These are phyloP conservation scores for Protomyces pachydermus DNA, from an alignment of 1,139 yeast species.

Conservation along the genomic window DNA sequence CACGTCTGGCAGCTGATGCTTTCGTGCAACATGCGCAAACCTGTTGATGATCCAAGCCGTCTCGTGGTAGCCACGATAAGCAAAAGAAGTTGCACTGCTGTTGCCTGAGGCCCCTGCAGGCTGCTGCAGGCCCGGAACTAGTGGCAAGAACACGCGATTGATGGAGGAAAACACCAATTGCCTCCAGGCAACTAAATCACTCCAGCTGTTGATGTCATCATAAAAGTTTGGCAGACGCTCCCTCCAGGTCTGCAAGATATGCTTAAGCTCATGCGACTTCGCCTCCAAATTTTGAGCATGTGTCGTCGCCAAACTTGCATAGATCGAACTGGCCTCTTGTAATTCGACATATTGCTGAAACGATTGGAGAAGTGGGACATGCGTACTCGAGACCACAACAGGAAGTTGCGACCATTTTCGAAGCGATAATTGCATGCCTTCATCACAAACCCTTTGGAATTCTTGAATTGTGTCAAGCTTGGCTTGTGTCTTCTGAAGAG, in stretches of 20 bases:
- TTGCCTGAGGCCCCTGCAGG: conserved; percentile 43
- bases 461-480: conserved; percentile 74
- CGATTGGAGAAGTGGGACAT: conserved; percentile 81
- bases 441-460: conserved; percentile 82
- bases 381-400: conserved; percentile 71
- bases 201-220: conserved; percentile 98
- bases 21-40: conserved; percentile 96
- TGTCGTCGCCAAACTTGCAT: conserved; percentile 80
- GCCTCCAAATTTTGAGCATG: conserved; percentile 87
- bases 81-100: conserved; percentile 59
- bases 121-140: conserved; percentile 80
- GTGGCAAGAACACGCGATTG: conserved; percentile 87
- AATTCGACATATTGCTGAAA: conserved; percentile 97
- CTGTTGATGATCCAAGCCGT: conserved; percentile 98
- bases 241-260: conserved; percentile 96
- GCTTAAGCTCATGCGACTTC: conserved; percentile 86
- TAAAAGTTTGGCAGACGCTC: conserved; percentile 91
- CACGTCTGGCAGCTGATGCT: conserved; percentile 94
- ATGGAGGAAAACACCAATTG: conserved; percentile 98
- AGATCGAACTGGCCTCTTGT: conserved; percentile 94
- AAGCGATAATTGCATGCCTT: conserved; percentile 87
- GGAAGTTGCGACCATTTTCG: conserved; percentile 95
- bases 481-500: conserved; percentile 89
- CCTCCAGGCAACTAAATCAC: conserved; percentile 95
- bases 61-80: conserved; percentile 96